A percentile compares a stretch with the other conserved stretches of the same genome.
Evolutionary conservation across 352 stramenopile species (phyloP).

Genomic region (Pythium periplocum): DNA sequence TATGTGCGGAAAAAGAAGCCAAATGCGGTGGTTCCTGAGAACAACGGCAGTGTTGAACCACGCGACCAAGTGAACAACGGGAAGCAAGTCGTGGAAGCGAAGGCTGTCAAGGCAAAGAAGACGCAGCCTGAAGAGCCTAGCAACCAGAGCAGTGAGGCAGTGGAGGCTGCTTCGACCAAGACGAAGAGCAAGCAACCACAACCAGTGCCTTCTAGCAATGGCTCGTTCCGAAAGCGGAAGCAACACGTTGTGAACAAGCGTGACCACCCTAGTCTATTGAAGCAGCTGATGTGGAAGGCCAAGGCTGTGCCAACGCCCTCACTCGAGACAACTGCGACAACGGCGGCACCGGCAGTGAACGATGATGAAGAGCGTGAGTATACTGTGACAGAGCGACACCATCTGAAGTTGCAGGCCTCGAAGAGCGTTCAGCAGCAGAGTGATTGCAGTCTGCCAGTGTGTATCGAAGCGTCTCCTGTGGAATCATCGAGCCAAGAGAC

Average conservation of each 20-base stretch:
- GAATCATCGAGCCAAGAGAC: conserved; percentile 69
- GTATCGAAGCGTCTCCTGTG: neutral
- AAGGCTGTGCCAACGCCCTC: conserved; percentile 17
- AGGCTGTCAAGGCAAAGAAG: neutral
- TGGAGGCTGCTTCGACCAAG: neutral
- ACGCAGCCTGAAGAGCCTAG: neutral
- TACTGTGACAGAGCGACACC: conserved; percentile 28
- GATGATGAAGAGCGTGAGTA: conserved; percentile 43
- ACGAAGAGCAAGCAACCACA: neutral
- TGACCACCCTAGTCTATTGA: conserved; percentile 27
- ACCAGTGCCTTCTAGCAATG: neutral
- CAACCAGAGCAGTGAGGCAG: too few species aligned
- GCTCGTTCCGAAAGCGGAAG: conserved; percentile 11
- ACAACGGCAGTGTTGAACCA: neutral
- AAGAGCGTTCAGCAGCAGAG: conserved; percentile 10
- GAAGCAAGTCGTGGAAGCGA: neutral
- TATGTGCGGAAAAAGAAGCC: conserved; percentile 21
- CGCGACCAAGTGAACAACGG: neutral
- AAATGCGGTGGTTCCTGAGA: conserved; percentile 2
- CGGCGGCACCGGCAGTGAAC: conserved; percentile 3
- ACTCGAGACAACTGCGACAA: neutral
- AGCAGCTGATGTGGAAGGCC: conserved; percentile 60
- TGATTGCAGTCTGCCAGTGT: conserved; percentile 4
- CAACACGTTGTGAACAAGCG: conserved; percentile 6
- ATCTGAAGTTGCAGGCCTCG: conserved; percentile 33